Conservation (phyloP, 805 yeast species). For the Teunomyces panamensis region DNA sequence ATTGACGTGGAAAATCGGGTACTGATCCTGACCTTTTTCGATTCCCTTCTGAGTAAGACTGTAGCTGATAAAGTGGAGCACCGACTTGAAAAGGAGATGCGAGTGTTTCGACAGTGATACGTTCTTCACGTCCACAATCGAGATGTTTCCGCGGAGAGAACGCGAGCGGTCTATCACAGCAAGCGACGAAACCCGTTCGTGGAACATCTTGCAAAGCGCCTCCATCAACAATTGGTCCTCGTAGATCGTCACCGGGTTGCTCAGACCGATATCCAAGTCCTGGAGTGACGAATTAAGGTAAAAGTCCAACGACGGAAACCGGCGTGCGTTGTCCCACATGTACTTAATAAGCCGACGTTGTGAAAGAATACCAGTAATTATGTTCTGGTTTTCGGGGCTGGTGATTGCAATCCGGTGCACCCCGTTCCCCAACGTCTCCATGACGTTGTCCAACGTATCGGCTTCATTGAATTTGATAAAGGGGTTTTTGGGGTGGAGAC, state of each 20-base stretch:
- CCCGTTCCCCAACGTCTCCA: slow-evolving; percentile 89
- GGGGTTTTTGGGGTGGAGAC: slow-evolving; percentile 83
- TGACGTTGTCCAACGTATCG: slow-evolving; percentile 68
- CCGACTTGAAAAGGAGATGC: slow-evolving; percentile 74
- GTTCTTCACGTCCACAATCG: slow-evolving; percentile 89
- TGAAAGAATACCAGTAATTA: slow-evolving; percentile 77
- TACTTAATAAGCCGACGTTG: slow-evolving; percentile 84
- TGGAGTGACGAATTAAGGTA: slow-evolving; percentile 65
- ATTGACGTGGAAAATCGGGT: slow-evolving; percentile 93
- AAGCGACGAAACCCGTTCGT: slow-evolving; percentile 78
- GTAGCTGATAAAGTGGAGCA: slow-evolving; percentile 83
- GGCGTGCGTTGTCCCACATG: slow-evolving; percentile 89
- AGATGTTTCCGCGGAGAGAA: slow-evolving; percentile 83
- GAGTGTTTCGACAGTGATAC: slow-evolving; percentile 87
- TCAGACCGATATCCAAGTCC: slow-evolving; percentile 73
- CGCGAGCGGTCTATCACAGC: slow-evolving; percentile 85
- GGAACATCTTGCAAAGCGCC: slow-evolving; percentile 83
- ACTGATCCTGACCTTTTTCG: slow-evolving; percentile 92
- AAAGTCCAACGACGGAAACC: slow-evolving; percentile 78
- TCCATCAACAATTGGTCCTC: slow-evolving; percentile 88
- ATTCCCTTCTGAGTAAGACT: slow-evolving; percentile 86
- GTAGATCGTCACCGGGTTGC: slow-evolving; percentile 68
- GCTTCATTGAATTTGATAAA: slow-evolving; percentile 71
- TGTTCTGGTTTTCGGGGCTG: slow-evolving; percentile 40
- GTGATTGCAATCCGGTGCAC: slow-evolving; percentile 91